Conservation (phyloP, 2,329 filamentous ascomycete species). For the Aureobasidium subglaciale region DNA sequence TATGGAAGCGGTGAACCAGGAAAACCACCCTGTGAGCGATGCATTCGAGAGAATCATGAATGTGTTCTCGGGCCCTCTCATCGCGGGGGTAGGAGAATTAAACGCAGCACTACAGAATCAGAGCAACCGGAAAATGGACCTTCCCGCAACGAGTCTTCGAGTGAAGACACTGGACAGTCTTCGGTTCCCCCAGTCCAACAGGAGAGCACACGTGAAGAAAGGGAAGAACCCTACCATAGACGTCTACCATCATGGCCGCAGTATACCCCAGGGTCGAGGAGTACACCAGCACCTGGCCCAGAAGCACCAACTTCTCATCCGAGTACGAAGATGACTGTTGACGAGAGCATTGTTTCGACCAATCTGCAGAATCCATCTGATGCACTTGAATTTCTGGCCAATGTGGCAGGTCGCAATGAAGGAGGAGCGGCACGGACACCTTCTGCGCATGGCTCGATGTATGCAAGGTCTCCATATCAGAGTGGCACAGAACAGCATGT, state of each 20-base stretch:
- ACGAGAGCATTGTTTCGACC: conserved; percentile 26
- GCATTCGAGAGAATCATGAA: conserved; percentile 29
- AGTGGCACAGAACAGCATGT: conserved; percentile 6
- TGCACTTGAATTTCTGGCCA: conserved; percentile 28
- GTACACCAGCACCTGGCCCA: background rate
- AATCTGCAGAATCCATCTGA: conserved; percentile 30
- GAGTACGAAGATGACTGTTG: conserved; percentile 20
- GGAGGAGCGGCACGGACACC: conserved; percentile 24
- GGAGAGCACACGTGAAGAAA: background rate
- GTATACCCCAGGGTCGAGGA: background rate
- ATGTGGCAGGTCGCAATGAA: conserved; percentile 27
- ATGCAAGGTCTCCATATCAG: conserved; percentile 18
- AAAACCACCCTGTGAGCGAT: conserved; percentile 27
- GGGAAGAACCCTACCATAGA: background rate
- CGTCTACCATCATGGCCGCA: background rate
- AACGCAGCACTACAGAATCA: conserved; percentile 21
- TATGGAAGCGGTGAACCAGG: conserved; percentile 27
- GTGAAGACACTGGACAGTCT: background rate
- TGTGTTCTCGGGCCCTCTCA: conserved; percentile 28
- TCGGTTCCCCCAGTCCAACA: background rate
- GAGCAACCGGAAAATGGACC: background rate
- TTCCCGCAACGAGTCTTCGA: background rate
- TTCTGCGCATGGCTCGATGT: conserved; percentile 24
- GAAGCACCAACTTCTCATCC: conserved; percentile 8
- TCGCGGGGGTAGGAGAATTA: conserved; percentile 26